phyloP scores from a whole-genome alignment of 805 yeast genomes.

The Candida endomychidarum region DNA sequence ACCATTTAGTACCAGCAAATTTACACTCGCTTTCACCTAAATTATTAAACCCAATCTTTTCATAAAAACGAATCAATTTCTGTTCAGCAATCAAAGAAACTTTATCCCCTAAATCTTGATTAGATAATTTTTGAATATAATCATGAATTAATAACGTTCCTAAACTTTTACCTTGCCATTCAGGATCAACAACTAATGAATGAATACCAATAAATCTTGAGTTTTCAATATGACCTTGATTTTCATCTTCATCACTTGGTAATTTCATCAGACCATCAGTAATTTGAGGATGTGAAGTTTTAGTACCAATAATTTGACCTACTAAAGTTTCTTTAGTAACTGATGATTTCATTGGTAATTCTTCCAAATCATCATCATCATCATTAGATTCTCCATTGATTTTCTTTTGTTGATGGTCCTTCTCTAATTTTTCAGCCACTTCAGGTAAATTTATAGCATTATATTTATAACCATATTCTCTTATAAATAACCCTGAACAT shows the following conservation, averaged over 20 bases:
- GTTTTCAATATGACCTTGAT: slow-evolving; percentile 69
- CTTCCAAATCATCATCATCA: slow-evolving; percentile 31
- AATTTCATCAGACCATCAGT: slow-evolving; percentile 61
- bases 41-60: slow-evolving; percentile 74
- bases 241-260: slow-evolving; percentile 41
- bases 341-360: slow-evolving; percentile 48
- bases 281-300: slow-evolving; percentile 50
- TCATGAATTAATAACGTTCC: slow-evolving; percentile 85
- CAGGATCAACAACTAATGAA: slow-evolving; percentile 73
- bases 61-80: slow-evolving; percentile 71
- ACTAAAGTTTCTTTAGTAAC: slow-evolving; percentile 63
- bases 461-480: slow-evolving; percentile 56
- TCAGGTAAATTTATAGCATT: slow-evolving; percentile 43
- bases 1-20: slow-evolving; percentile 62
- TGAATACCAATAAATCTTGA: slow-evolving; percentile 80
- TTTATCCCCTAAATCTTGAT: slow-evolving; percentile 80
- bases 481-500: slow-evolving; percentile 80
- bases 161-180: slow-evolving; percentile 76
- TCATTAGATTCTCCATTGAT: slow-evolving; percentile 17
- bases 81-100: slow-evolving; percentile 74
- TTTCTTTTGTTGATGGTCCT: slow-evolving; percentile 22
- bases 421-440: slow-evolving; percentile 34
- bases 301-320: slow-evolving; percentile 82
- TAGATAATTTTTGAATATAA: slow-evolving; percentile 84
- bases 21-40: slow-evolving; percentile 62